These are phyloP conservation scores for Clavispora asparagi DNA, from an alignment of 805 yeast genomes.

Conservation along the genomic window DNA sequence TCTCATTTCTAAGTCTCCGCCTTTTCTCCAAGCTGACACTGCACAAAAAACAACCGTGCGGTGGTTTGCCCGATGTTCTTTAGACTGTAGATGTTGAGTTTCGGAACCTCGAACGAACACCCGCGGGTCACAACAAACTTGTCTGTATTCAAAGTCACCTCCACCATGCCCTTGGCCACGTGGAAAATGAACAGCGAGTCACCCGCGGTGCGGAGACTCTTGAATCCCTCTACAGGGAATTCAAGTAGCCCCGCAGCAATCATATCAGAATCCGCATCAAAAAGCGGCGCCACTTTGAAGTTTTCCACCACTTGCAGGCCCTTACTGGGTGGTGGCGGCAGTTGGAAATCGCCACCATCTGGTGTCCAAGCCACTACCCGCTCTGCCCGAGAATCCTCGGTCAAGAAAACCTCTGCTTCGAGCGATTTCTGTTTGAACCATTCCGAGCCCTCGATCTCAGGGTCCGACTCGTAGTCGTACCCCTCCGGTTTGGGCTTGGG, in stretches of 20 bases:
- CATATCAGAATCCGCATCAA: constrained; percentile 55
- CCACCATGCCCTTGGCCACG: constrained; percentile 65
- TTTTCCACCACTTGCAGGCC: constrained; percentile 35
- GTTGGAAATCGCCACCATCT: constrained; percentile 42
- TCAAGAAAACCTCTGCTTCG: constrained; percentile 44
- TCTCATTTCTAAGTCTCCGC: too few relatives aligned
- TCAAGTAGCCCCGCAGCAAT: constrained; percentile 73
- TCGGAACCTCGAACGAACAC: constrained; percentile 77
- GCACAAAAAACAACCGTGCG: constrained; percentile 72
- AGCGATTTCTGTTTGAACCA: constrained; percentile 45
- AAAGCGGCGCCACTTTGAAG: constrained; percentile 59
- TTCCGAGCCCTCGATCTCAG: constrained; percentile 43
- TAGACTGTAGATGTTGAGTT: constrained; percentile 67
- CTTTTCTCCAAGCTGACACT: constrained; percentile 34
- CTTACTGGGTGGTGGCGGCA: constrained; percentile 31
- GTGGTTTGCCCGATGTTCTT: constrained; percentile 53
- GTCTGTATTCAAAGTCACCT: constrained; percentile 57
- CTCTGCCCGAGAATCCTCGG: constrained; percentile 25
- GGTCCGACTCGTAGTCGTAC: constrained; percentile 33
- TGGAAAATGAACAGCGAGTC: constrained; percentile 70
- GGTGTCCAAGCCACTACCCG: constrained; percentile 65
- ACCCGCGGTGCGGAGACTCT: constrained; percentile 56
- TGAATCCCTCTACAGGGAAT: constrained; percentile 57
- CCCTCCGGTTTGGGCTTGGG: constrained; percentile 6
- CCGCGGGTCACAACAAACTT: constrained; percentile 63